These are phyloP conservation scores for Orobanche coerulescens DNA, from an alignment of 257 asterid species.

Conservation along the genomic window DNA sequence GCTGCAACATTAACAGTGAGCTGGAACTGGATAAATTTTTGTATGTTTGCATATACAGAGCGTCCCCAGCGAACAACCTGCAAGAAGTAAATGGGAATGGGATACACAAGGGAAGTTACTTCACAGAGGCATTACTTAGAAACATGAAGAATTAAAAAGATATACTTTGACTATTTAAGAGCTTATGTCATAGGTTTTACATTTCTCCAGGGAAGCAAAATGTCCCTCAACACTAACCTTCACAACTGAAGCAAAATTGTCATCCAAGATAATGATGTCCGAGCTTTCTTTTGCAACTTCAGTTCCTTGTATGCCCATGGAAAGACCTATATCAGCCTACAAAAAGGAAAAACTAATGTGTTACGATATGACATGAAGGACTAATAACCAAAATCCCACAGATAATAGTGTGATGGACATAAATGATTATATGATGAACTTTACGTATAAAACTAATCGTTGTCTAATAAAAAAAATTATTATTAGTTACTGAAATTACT, in stretches of 20 bases:
- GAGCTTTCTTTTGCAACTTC: constrained; percentile 99
- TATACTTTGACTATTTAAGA: background rate
- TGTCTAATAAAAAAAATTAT: background rate
- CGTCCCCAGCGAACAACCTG: constrained; percentile 99
- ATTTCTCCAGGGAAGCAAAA: background rate
- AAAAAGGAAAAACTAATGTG: constrained; percentile 10
- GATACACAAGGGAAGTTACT: background rate
- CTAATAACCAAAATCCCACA: background rate
- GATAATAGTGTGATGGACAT: background rate
- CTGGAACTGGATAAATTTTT: constrained; percentile 95
- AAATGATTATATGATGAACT: background rate
- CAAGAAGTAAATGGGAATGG: constrained; percentile 16
- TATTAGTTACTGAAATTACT: too few relatives aligned
- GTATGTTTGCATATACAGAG: constrained; percentile 92
- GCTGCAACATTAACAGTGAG: constrained; percentile 98
- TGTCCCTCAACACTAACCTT: constrained; percentile 40
- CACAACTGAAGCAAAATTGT: constrained; percentile 87
- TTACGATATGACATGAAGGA: constrained; percentile 3
- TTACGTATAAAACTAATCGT: background rate
- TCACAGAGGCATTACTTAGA: background rate
- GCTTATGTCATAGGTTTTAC: background rate
- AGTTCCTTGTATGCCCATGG: constrained; percentile 97
- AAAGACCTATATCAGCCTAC: constrained; percentile 95
- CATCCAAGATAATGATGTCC: constrained; percentile 88
- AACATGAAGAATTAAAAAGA: background rate